Percentiles rank a stretch among this genome's conserved stretches.
These are phyloP conservation scores for Boletus reticuloceps DNA, from an alignment of 768 basidiomycete species.

Conservation along the genomic window DNA sequence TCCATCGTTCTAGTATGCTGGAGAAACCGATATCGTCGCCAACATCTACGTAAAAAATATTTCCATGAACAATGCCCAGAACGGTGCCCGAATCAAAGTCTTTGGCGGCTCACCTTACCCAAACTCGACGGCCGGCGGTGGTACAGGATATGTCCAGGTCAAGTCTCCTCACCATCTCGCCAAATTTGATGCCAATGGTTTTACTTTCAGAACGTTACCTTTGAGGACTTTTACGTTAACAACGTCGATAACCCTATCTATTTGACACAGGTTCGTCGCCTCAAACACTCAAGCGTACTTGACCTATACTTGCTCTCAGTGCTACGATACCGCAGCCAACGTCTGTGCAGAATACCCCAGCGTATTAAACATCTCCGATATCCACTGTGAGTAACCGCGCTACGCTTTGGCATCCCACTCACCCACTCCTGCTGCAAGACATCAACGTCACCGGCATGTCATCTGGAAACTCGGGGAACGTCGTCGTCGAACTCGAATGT, in stretches of 20 bases:
- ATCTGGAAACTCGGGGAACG: conserved; percentile 36
- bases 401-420: not conserved
- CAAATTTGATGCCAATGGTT: not conserved
- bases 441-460: conserved; percentile 43
- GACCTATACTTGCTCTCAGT: conserved; percentile 21
- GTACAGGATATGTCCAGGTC: conserved; percentile 41
- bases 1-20: conserved; percentile 29
- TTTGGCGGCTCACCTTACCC: conserved; percentile 44
- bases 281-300: not conserved
- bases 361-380: conserved; percentile 38
- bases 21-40: conserved; percentile 42
- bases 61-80: conserved; percentile 44
- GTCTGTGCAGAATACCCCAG: conserved; percentile 39
- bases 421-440: conserved; percentile 15
- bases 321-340: conserved; percentile 34
- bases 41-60: conserved; percentile 43
- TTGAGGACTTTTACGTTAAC: conserved; percentile 26
- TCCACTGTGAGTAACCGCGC: conserved; percentile 34
- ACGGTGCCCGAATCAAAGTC: conserved; percentile 52
- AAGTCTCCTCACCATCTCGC: not conserved
- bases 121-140: conserved; percentile 40
- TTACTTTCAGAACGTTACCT: conserved; percentile 20
- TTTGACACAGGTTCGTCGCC: conserved; percentile 32
- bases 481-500: conserved; percentile 44
- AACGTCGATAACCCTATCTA: conserved; percentile 44